Conservation (phyloP, 192 early-diverging fungal species). For the Backusella westeae region DNA sequence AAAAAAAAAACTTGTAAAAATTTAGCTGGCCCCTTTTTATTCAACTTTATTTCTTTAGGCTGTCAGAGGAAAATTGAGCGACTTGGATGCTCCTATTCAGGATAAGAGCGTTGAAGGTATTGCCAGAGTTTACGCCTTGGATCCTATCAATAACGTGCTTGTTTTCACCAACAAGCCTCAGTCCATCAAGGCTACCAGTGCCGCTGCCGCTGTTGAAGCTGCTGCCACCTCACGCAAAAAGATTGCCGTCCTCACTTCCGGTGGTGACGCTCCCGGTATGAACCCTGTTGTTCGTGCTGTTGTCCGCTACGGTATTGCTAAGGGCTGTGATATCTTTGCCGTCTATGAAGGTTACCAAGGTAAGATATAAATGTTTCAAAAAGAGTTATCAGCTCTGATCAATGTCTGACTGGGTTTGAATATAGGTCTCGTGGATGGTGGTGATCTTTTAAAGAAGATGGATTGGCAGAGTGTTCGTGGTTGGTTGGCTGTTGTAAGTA, state of each 20-base stretch:
- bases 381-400: not conserved
- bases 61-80: constrained; percentile 33
- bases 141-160: constrained; percentile 83
- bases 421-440: constrained; percentile 89
- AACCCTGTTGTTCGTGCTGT: constrained; percentile 92
- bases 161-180: constrained; percentile 53
- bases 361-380: constrained; percentile 22
- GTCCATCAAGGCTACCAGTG: not conserved
- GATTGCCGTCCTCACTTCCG: constrained; percentile 92
- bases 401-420: constrained; percentile 10
- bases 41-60: constrained; percentile 23
- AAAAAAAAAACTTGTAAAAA: too few relatives aligned
- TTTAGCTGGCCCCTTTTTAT: not conserved
- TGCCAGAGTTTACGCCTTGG: constrained; percentile 52
- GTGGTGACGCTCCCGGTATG: constrained; percentile 98
- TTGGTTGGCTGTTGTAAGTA: constrained; percentile 66
- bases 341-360: constrained; percentile 97
- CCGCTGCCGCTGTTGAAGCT: constrained; percentile 6
- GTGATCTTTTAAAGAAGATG: constrained; percentile 78
- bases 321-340: constrained; percentile 80
- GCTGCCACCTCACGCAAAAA: constrained; percentile 49
- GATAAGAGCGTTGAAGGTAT: constrained; percentile 4
- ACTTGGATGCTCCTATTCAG: constrained; percentile 40
- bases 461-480: constrained; percentile 92
- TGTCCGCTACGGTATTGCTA: constrained; percentile 82